These are phyloP conservation scores for Penicillium verhagenii DNA, from an alignment of 495 filamentous ascomycete species.

Conservation along the genomic window DNA sequence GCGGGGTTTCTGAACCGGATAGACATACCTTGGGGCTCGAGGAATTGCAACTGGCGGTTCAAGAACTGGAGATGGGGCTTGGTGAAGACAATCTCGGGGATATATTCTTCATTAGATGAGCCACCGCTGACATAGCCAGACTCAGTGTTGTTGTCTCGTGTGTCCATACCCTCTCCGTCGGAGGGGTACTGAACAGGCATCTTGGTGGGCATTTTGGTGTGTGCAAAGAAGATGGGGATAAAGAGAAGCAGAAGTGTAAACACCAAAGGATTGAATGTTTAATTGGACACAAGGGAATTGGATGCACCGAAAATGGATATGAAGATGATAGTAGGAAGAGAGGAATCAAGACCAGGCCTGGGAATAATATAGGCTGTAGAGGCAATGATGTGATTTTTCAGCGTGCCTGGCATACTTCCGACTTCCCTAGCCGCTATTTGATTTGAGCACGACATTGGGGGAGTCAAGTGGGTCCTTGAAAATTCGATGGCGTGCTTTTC, in stretches of 20 bases:
- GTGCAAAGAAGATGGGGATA: neutral
- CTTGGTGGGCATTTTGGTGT: constrained; percentile 41
- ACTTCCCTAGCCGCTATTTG: constrained; percentile 3
- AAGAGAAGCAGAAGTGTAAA: constrained; percentile 6
- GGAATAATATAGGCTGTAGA: neutral
- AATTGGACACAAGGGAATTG: constrained; percentile 8
- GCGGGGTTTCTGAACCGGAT: constrained; percentile 5
- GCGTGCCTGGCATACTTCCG: constrained; percentile 24
- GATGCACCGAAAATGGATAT: constrained; percentile 19
- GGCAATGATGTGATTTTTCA: constrained; percentile 1
- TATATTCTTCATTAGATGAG: constrained; percentile 57
- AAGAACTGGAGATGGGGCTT: constrained; percentile 84
- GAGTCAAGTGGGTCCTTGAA: neutral
- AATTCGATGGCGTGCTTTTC: neutral
- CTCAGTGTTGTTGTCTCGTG: constrained; percentile 52
- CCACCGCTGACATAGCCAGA: constrained; percentile 85
- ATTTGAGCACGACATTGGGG: neutral
- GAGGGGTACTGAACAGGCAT: constrained; percentile 39
- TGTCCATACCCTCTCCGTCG: constrained; percentile 37
- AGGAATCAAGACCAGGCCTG: constrained; percentile 39
- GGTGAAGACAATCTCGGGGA: constrained; percentile 81
- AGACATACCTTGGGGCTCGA: constrained; percentile 68
- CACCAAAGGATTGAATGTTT: constrained; percentile 2
- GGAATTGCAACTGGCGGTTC: constrained; percentile 80
- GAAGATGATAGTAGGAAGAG: constrained; percentile 29